Evolutionary conservation across 2,329 filamentous ascomycete genomes (phyloP), one percentile per base, ranked within the genome.

Genomic region (Ceratocystis smalleyi): DNA sequence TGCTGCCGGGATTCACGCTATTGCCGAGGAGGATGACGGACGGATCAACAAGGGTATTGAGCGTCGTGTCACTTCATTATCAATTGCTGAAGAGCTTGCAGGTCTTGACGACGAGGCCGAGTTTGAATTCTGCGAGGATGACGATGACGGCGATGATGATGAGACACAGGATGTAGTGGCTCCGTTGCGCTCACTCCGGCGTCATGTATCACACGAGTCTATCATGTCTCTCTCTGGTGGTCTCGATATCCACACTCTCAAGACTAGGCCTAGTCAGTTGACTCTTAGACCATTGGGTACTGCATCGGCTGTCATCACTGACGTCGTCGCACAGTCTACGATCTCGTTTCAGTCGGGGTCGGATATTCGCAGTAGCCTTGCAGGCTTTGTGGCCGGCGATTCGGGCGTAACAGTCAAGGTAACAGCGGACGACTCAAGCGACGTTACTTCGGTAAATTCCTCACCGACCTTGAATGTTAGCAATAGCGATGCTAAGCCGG

Each of bases 221-320:
- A 85, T 96, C 67, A 82, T 96, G 69, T 96, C 91, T 0, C 81
- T 96, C 1, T 83, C 86, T 0, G 91, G 90, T 3, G 91, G 91
- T 1, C 86, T 96, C 72, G 92, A 96, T 71, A 95, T 96, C 61
- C 91, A 95, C 72, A 91, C 88, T 0, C 78, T 95, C 3, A 85
- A 86, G 70, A 80, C 81, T 1, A 83, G 88, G 3, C 89, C 89
- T 0, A 89, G 87, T 43, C 89, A 95, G 70, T 80, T 94, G 66
- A 82, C 85, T 24, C 71, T 83, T 67, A 72, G 79, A 61, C 77
- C 78, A 40, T 75, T 81, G 27, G 82, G 80, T 65, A 77, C 81
- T 43, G 77, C 78, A 47, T 82, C 81, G 40, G 81, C 81, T 2
- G 76, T 83, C 27, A 75, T 85, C 54, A 82, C 81, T 47, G 79